Base-by-base conservation (phyloP, 805 yeast genomes). In the Metschnikowia reukaufii region DNA sequence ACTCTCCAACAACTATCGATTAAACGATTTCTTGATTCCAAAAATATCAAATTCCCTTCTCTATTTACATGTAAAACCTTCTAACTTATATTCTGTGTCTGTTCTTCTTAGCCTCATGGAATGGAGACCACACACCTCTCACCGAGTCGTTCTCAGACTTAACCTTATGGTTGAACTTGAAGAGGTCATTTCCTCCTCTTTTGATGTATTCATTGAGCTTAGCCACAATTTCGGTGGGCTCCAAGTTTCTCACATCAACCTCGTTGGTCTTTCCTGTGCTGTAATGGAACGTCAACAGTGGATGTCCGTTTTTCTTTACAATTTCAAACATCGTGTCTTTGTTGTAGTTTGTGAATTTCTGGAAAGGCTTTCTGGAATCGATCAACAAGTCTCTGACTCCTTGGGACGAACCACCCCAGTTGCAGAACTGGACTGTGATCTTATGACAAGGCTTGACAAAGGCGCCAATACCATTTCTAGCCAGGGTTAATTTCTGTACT, bases 91-190 rank as follows among this genome's bases (percentile, higher is more conserved):
- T 70, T 49, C 63, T 66, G 52, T 65, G 70, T 58, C 77, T 70
- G 51, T 66, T 54, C n/a, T 56, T 62, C 61, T 70, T 72, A 34
- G 65, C 62, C 42, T 79, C 84, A 62, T 91, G 97, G 73, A 92
- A 76, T 48, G 99, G 99, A 38, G 97, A 90, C 99, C 99, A 94
- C 40, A 94, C 77, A 61, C 99, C 99, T 76, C 99, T 86, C 15
- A 92, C 90, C 47, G 95, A 83, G 45, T 78, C 79, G 64, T 92
- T 94, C 51, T 78, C 68, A 35, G 96, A 84, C 66, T 82, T 79
- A 30, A 94, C 98, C 60, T 67, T 70, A 48, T 88, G 85, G 62
- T 87, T 83, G 56, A 73, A 81, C 65, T 86, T 86, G 57, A 77
- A 70, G 59, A 78, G 76, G 9, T 63, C 60, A 59, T 82, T 83